Percentiles rank a stretch among this genome's conserved stretches.
Evolutionary conservation across 2,329 filamentous ascomycete genomes (phyloP).

Genomic region (Aspergillus sp.): DNA sequence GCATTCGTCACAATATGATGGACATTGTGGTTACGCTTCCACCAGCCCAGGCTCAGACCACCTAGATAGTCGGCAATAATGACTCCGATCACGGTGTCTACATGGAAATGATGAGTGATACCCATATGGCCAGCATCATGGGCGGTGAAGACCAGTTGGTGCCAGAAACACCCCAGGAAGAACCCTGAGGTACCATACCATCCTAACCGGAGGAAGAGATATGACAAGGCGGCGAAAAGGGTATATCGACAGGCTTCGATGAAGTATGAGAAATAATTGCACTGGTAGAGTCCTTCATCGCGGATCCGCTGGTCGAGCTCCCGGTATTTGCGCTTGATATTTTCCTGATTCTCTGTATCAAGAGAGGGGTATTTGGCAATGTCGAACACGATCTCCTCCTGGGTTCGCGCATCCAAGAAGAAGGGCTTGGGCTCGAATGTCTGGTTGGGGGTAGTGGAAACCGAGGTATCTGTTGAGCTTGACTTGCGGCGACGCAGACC

Average conservation of each 20-base stretch:
- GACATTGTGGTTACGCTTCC: slow-evolving; percentile 94
- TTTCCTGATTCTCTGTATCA: slow-evolving; percentile 69
- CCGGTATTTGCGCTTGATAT: slow-evolving; percentile 80
- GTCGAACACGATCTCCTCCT: slow-evolving; percentile 72
- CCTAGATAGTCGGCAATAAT: slow-evolving; percentile 86
- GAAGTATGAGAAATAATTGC: slow-evolving; percentile 77
- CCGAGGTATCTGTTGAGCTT: slow-evolving; percentile 25
- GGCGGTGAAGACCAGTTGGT: slow-evolving; percentile 88
- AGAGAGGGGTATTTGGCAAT: slow-evolving; percentile 76
- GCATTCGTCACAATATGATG: slow-evolving; percentile 96
- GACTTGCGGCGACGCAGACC: slow-evolving; percentile 37
- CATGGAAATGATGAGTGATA: slow-evolving; percentile 85
- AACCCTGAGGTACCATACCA: slow-evolving; percentile 70
- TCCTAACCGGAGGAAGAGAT: slow-evolving; percentile 58
- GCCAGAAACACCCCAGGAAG: slow-evolving; percentile 83
- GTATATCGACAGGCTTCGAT: slow-evolving; percentile 72
- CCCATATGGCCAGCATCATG: slow-evolving; percentile 98
- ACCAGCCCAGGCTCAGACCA: slow-evolving; percentile 90
- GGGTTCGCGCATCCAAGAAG: slow-evolving; percentile 70
- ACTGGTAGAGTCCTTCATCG: slow-evolving; percentile 75
- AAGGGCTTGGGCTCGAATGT: slow-evolving; percentile 48
- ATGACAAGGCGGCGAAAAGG: slow-evolving; percentile 60
- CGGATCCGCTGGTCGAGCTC: slow-evolving; percentile 68
- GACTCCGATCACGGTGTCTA: slow-evolving; percentile 83
- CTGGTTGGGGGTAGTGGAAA: slow-evolving; percentile 24